phyloP scores from a whole-genome alignment of 2,329 filamentous ascomycete genomes.

The Amesomyces nigricolor region DNA sequence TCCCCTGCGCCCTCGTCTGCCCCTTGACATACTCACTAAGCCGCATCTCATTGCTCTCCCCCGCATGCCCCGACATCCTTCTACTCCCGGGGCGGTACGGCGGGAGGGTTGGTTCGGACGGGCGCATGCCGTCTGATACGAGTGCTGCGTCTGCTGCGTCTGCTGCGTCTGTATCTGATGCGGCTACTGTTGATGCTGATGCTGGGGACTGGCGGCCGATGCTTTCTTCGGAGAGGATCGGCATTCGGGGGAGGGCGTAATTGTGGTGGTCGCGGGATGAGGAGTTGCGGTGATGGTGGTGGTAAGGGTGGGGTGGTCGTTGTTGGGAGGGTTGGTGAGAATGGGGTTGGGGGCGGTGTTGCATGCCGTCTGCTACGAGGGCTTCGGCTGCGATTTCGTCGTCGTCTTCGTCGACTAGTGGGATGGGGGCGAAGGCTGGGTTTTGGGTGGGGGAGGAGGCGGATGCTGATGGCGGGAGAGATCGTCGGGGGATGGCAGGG shows the following conservation, averaged over 20 bases:
- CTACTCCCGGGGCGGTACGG: slow-evolving; percentile 31
- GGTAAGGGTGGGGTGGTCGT: not conserved
- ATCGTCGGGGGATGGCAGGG: slow-evolving; percentile 10
- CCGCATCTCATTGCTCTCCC: slow-evolving; percentile 34
- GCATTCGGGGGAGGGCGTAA: too few relatives aligned
- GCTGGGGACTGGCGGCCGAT: not conserved
- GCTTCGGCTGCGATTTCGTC: slow-evolving; percentile 17
- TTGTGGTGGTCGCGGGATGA: not conserved
- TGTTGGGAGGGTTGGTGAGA: not conserved
- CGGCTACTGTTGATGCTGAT: slow-evolving; percentile 2
- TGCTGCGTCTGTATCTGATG: not conserved
- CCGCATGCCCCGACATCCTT: slow-evolving; percentile 32
- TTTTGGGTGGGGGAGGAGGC: not conserved
- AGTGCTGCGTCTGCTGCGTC: slow-evolving; percentile 23
- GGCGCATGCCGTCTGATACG: slow-evolving; percentile 27
- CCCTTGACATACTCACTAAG: slow-evolving; percentile 36
- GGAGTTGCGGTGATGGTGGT: not conserved
- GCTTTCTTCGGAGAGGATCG: not conserved
- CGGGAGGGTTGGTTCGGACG: slow-evolving; percentile 27
- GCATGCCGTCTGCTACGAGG: slow-evolving; percentile 23
- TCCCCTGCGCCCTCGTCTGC: slow-evolving; percentile 33
- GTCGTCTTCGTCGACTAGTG: slow-evolving; percentile 21
- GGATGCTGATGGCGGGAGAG: not conserved
- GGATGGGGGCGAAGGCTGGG: slow-evolving; percentile 8
- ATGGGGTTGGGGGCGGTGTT: not conserved